Conservation (phyloP, 1,284 basidiomycete species). For the Ganoderma lucidum region DNA sequence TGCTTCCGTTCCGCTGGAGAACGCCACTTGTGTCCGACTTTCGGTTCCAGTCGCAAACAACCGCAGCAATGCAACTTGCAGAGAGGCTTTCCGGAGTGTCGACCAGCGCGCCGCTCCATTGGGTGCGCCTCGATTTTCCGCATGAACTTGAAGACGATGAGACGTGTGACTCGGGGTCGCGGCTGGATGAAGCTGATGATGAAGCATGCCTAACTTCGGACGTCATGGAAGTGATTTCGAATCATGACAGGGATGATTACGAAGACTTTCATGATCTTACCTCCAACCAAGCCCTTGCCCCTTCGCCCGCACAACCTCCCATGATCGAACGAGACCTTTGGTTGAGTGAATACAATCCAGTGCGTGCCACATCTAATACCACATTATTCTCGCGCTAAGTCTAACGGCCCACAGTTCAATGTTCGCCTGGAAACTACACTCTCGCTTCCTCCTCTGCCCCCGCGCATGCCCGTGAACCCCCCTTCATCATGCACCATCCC, state of each 20-base stretch:
- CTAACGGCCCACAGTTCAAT: background rate
- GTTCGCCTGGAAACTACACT: background rate
- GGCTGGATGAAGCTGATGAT: background rate
- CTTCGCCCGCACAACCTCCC: too few relatives aligned
- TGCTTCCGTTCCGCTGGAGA: conserved; percentile 25
- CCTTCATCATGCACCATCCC: background rate
- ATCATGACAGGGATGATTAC: background rate
- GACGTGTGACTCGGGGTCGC: too few relatives aligned
- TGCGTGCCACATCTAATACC: background rate
- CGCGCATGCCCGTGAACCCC: background rate
- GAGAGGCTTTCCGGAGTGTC: background rate
- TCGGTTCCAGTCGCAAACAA: background rate
- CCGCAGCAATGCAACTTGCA: conserved; percentile 2
- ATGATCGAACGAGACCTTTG: background rate
- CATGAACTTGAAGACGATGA: background rate
- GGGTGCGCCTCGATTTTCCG: background rate
- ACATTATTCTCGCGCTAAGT: background rate
- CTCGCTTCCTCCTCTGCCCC: background rate
- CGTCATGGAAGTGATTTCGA: background rate
- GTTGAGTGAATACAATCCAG: background rate
- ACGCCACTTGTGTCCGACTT: conserved; percentile 22
- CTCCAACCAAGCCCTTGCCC: too few relatives aligned
- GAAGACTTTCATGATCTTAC: too few relatives aligned
- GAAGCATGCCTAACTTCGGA: background rate
- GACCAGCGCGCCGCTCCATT: background rate